phyloP scores from a whole-genome alignment of 2,329 filamentous ascomycete species.

The Epicoccum sorghinum region DNA sequence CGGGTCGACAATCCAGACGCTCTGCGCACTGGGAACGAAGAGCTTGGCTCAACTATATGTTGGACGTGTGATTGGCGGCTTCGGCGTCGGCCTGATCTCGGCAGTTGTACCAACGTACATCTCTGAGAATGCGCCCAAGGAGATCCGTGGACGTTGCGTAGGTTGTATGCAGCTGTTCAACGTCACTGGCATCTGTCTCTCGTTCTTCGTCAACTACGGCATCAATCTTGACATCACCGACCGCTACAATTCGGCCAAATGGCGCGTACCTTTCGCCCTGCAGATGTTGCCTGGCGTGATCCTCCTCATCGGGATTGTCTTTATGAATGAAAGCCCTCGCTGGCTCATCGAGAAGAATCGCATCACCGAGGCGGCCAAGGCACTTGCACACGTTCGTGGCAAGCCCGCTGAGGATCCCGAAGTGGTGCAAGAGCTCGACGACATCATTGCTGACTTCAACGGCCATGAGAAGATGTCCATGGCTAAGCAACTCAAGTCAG shows the following conservation, averaged over 20 bases:
- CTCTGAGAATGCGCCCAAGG: slow-evolving; percentile 54
- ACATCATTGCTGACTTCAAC: slow-evolving; percentile 51
- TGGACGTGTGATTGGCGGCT: slow-evolving; percentile 52
- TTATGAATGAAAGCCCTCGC: slow-evolving; percentile 59
- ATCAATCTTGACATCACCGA: slow-evolving; percentile 53
- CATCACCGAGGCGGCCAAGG: slow-evolving; percentile 51
- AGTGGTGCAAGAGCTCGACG: slow-evolving; percentile 50
- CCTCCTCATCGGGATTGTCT: slow-evolving; percentile 57
- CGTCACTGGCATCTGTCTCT: slow-evolving; percentile 55
- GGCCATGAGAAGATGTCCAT: slow-evolving; percentile 52
- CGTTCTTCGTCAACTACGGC: slow-evolving; percentile 62
- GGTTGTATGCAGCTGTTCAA: slow-evolving; percentile 51
- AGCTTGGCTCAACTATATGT: slow-evolving; percentile 50
- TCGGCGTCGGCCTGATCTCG: slow-evolving; percentile 52
- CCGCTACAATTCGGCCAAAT: slow-evolving; percentile 54
- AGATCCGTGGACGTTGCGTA: slow-evolving; percentile 48
- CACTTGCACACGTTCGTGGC: slow-evolving; percentile 48
- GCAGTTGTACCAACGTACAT: slow-evolving; percentile 54
- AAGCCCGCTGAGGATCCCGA: slow-evolving; percentile 43
- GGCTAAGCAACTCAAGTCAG: slow-evolving; percentile 46
- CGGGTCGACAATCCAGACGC: slow-evolving; percentile 51
- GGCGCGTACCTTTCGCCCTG: slow-evolving; percentile 59
- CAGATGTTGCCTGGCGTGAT: slow-evolving; percentile 60
- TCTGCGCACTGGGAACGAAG: slow-evolving; percentile 43
- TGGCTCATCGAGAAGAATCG: slow-evolving; percentile 62